Evolutionary conservation across 2,329 filamentous ascomycete species (phyloP).

Genomic region (Orbilia ellipsospora): DNA sequence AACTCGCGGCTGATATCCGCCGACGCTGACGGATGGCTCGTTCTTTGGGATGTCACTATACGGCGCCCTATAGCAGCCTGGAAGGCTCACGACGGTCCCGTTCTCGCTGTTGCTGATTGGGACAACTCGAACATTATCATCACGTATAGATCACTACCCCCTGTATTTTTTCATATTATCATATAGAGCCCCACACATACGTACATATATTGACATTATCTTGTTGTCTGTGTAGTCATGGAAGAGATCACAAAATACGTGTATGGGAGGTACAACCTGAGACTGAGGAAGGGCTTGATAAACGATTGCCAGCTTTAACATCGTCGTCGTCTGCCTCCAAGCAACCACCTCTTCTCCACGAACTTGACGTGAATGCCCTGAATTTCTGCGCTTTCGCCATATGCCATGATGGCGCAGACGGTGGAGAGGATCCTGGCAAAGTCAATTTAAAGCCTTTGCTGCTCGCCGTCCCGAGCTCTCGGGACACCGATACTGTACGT

Average conservation of each 20-base stretch:
- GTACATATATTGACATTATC: slow-evolving; percentile 30
- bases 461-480: slow-evolving; percentile 82
- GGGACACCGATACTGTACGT: slow-evolving; percentile 76
- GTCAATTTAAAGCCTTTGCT: slow-evolving; percentile 65
- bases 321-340: slow-evolving; percentile 61
- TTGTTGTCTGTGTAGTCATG: slow-evolving; percentile 72
- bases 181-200: background rate
- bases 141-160: slow-evolving; percentile 69
- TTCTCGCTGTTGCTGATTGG: slow-evolving; percentile 80
- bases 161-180: slow-evolving; percentile 16
- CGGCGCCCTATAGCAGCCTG: slow-evolving; percentile 86
- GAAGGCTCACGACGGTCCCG: slow-evolving; percentile 81
- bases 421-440: too few relatives aligned
- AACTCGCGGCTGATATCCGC: slow-evolving; percentile 85
- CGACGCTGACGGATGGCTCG: slow-evolving; percentile 88
- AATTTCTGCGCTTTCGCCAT: slow-evolving; percentile 91
- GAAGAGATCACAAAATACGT: slow-evolving; percentile 84
- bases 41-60: slow-evolving; percentile 84
- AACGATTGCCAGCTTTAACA: slow-evolving; percentile 72
- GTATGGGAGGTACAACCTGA: slow-evolving; percentile 79
- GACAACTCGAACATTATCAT: slow-evolving; percentile 78
- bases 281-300: slow-evolving; percentile 75
- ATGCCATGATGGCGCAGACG: slow-evolving; percentile 63
- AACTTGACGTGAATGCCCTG: slow-evolving; percentile 87
- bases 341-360: slow-evolving; percentile 85